Evolutionary conservation across 2,329 filamentous ascomycete genomes (phyloP).

Genomic region (Verticillium alfalfae): DNA sequence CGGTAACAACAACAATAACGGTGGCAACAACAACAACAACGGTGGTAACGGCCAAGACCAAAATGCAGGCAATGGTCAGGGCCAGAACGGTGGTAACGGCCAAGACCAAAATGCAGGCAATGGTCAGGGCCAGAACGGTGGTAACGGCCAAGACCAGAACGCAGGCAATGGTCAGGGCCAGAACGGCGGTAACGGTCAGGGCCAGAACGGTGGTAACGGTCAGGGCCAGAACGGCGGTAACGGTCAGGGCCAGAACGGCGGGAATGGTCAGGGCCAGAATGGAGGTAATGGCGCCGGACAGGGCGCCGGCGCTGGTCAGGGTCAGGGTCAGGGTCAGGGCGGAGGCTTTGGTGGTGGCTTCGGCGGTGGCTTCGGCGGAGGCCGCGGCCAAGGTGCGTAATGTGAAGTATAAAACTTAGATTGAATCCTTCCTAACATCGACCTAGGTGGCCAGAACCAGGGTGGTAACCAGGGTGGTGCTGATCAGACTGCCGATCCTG

Average conservation of each 20-base stretch:
- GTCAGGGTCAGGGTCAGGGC: background rate
- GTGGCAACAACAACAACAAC: slow-evolving; percentile 10
- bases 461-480: background rate
- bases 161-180: background rate
- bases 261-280: background rate
- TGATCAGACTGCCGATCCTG: background rate
- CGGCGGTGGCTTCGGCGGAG: slow-evolving; percentile 1
- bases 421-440: background rate
- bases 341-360: slow-evolving; percentile 5
- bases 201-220: background rate
- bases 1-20: slow-evolving; percentile 12
- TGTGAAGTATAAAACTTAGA: background rate
- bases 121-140: background rate
- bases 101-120: background rate
- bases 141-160: background rate
- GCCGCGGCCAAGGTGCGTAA: background rate
- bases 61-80: slow-evolving; percentile 3
- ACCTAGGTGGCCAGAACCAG: background rate
- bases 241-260: slow-evolving; percentile 4
- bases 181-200: background rate
- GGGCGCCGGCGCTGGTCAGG: slow-evolving; percentile 1
- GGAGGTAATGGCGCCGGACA: slow-evolving; percentile 5
- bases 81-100: background rate
- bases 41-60: slow-evolving; percentile 3
- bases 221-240: background rate